Evolutionary conservation across 1,284 basidiomycete genomes (phyloP), one percentile per base, ranked within the genome.

Genomic region (Xerocomus tenax): DNA sequence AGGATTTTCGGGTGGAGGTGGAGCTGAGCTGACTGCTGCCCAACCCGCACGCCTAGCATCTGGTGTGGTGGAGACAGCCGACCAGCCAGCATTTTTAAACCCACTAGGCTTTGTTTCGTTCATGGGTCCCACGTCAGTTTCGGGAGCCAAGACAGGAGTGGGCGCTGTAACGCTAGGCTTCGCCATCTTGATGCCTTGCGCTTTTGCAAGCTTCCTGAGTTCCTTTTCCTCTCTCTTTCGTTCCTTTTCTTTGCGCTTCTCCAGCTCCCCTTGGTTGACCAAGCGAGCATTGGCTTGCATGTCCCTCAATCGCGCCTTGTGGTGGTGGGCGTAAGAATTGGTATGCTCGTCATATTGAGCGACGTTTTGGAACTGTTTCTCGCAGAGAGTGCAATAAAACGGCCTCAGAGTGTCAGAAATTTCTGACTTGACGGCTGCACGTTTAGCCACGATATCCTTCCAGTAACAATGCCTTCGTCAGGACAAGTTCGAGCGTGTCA

Each of bases 311-410:
- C 86, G 81, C 13, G 82, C 82, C 65, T 84, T 87, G 69, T 88
- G 87, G 58, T 87, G 84, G 60, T 89, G 86, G 1, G 86, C 84
- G 58, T 88, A 89, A 3, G 86, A 87, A 58, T 87, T 88, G 44
- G 83, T 87, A 62, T 90, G 87, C 59, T 90, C 87, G 57, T 90
- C 87, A 58, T 86, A 90, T 59, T 88, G 87, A 1, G 84, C 80
- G 26, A 88, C 84, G 45, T 76, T 89, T 61, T 81, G 75, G 67
- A 88, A 90, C 63, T 89, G 87, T 62, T 89, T 89, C 56, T 88
- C 86, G 69, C 87, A 91, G 16, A 88, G 73, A 25, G 73, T 69
- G 62, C 87, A 91, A 62, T 87, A 88, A 68, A 90, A 90, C 7
- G 85, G 73, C 29, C 75, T 75, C 44, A 90, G 74, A 3, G 80